Evolutionary conservation across 495 filamentous ascomycete genomes (phyloP), one percentile per base, ranked within the genome.

Genomic region (Cercophora samala): DNA sequence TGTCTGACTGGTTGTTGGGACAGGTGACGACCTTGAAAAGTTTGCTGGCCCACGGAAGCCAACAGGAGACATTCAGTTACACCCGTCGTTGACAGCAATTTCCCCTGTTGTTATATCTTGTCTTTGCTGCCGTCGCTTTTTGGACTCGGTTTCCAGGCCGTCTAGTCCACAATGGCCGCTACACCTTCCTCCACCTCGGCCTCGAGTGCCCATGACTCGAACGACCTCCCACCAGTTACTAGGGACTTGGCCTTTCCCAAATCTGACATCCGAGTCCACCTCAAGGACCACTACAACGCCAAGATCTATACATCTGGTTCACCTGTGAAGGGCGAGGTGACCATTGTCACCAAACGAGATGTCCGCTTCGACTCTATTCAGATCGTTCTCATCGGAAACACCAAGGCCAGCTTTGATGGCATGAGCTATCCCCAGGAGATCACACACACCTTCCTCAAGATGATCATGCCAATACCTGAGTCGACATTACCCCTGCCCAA

Each of bases 281-380:
- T 86, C 56, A 74, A 80, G 63, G 78, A 82, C 71, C 77, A 83
- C 66, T 81, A 78, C 70, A 70, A 55, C 26, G 77, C 78, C 64
- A 84, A 82, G 67, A 72, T 83, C 37, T 86, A 85, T 70, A 83
- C 82, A 0, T 82, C 83, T 0, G 74, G 72, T 17, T 83, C 83
- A 15, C 74, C 79, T 59, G 65, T 86, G 5, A 73, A 73, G 42
- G 84, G 82, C 22, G 60, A 78, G 51, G 77, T 82, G 25, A 81
- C 92, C 67, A 88, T 87, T 26, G 82, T 83, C 1, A 81, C 84
- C 24, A 78, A 83, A 62, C 77, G 68, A 56, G 90, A 94, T 68
- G 89, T 86, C 6, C 81, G 83, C 55, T 97, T 99, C 76, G 91
- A 96, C 67, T 81, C 88, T 23, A 75, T 98, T 60, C 86, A 91